Conservation (phyloP, 495 filamentous ascomycete genomes). For the Penicillium odoratum region DNA sequence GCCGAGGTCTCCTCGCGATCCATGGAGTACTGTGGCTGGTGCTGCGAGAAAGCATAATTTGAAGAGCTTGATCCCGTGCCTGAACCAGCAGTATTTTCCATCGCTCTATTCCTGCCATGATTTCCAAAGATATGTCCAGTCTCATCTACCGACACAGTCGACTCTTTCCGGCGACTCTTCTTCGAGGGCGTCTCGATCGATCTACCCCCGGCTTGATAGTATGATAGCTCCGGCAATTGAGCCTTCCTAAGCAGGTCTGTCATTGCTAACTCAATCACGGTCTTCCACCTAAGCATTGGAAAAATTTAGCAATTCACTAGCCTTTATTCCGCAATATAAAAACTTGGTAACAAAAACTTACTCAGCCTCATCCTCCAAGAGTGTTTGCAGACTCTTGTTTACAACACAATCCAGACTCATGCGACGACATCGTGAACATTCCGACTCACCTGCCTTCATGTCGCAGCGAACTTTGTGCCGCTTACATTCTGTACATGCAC, state of each 20-base stretch:
- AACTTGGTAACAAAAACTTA: constrained; percentile 22
- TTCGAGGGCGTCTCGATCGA: constrained; percentile 37
- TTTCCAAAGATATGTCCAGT: constrained; percentile 13
- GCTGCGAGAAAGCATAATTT: constrained; percentile 19
- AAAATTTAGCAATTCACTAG: constrained; percentile 11
- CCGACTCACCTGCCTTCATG: constrained; percentile 47
- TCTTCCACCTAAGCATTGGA: constrained; percentile 39
- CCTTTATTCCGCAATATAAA: neutral
- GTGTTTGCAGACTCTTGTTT: constrained; percentile 56
- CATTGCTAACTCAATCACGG: constrained; percentile 48
- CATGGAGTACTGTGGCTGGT: constrained; percentile 39
- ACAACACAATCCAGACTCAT: constrained; percentile 54
- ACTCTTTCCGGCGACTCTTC: constrained; percentile 39
- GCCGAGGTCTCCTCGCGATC: constrained; percentile 45
- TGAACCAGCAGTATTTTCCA: constrained; percentile 12
- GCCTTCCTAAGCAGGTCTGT: constrained; percentile 46
- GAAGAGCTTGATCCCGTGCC: constrained; percentile 20
- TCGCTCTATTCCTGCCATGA: constrained; percentile 19
- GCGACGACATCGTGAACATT: constrained; percentile 51
- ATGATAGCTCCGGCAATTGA: constrained; percentile 47
- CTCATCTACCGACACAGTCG: constrained; percentile 43
- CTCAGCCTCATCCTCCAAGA: constrained; percentile 53
- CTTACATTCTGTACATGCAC: constrained; percentile 56
- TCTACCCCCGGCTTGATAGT: constrained; percentile 42
- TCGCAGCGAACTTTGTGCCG: constrained; percentile 55